Conservation (phyloP, 768 basidiomycete species). For the Suillus cothurnatus region DNA sequence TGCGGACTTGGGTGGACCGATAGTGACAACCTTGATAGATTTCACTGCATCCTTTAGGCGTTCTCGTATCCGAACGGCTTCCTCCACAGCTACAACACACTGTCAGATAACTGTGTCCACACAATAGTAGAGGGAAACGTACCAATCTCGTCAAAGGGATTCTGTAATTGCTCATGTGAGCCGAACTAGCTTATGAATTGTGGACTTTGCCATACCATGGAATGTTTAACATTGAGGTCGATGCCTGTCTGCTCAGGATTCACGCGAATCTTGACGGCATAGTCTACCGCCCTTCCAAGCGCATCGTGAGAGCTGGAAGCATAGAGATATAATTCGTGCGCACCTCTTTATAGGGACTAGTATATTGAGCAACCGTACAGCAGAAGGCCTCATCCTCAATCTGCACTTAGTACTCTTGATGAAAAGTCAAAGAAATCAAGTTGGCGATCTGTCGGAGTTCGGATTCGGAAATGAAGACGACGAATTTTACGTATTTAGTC, state of each 20-base stretch:
- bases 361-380: constrained; percentile 76
- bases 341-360: constrained; percentile 94
- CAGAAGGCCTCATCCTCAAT: constrained; percentile 70
- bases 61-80: constrained; percentile 94
- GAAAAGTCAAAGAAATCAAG: neutral
- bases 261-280: constrained; percentile 97
- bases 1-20: constrained; percentile 86
- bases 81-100: constrained; percentile 78
- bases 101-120: neutral
- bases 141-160: constrained; percentile 99
- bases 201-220: constrained; percentile 68
- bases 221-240: constrained; percentile 97
- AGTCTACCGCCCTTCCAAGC: constrained; percentile 82
- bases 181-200: neutral
- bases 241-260: constrained; percentile 94
- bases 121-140: constrained; percentile 4
- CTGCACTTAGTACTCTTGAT: neutral
- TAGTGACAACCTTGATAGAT: constrained; percentile 90
- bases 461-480: constrained; percentile 9
- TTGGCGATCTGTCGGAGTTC: constrained; percentile 5
- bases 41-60: constrained; percentile 73
- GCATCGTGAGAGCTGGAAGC: neutral
- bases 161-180: constrained; percentile 49
- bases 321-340: constrained; percentile 12
- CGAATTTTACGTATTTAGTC: neutral